Evolutionary conservation across 2,329 filamentous ascomycete species (phyloP), one percentile per base, ranked within the genome.

Genomic region (Neopestalotiopsis sp.): DNA sequence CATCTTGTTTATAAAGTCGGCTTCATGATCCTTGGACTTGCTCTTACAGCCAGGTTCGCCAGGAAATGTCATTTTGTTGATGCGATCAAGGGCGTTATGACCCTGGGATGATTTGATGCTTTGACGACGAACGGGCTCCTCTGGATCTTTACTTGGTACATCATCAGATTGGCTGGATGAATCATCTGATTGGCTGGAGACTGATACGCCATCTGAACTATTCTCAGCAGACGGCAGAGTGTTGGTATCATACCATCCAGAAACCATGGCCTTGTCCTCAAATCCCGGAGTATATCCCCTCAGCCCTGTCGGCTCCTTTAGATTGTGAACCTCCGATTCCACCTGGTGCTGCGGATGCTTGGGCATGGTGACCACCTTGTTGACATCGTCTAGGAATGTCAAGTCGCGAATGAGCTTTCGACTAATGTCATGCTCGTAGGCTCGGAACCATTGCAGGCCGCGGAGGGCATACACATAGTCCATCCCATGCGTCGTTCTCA

Each of bases 391-490:
- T 0, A 71, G 17, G 42, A 81, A 81, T 0, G 75, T 75, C 74
- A 74, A 78, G 28, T 83, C 81, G 0, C 74, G 69, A 2, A 82
- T 76, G 0, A 32, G 1, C 53, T 71, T 13, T 45, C 65, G 6
- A 1, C 59, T 14, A 1, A 71, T 69, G 24, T 80, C 73, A 2
- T 79, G 76, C 67, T 87, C 83, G 68, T 81, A 83, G 66, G 86
- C 82, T 0, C 78, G 75, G 0, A 86, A 68, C n/a, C 74, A 75
- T 1, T 74, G 68, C 59, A 87, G 70, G 0, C 85, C 85, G 1
- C 86, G 81, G 4, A 87, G 80, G 30, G 79, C 75, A 13, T 79
- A 74, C 3, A 87, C 56, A 32, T 81, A 83, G 56, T 87, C 84
- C 0, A 83, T 70, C 0, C 86, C 86, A 32, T 86, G 84, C 0